These are phyloP conservation scores for Orbilia ellipsospora DNA, from an alignment of 2,329 filamentous ascomycete species.

Conservation along the genomic window DNA sequence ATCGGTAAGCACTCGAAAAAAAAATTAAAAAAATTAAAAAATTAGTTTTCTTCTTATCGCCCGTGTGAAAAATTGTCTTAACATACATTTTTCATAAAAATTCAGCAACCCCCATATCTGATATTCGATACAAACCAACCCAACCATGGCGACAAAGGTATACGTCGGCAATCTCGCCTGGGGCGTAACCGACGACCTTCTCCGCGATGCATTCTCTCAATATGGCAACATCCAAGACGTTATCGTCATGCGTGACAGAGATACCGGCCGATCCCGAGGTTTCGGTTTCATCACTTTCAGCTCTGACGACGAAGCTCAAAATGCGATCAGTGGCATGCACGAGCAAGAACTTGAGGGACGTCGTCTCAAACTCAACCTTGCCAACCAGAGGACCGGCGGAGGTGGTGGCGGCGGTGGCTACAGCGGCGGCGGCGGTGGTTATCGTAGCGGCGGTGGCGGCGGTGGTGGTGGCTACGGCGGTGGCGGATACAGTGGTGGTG, in stretches of 20 bases:
- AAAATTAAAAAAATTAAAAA: too few species aligned
- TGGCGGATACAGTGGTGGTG: not conserved
- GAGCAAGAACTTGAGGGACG: constrained; percentile 67
- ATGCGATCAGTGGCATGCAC: constrained; percentile 96
- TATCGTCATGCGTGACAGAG: constrained; percentile 90
- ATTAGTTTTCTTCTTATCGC: too few species aligned
- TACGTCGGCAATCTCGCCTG: constrained; percentile 10
- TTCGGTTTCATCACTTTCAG: constrained; percentile 96
- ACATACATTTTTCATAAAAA: too few species aligned
- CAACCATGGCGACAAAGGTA: not conserved
- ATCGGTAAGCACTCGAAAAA: too few species aligned
- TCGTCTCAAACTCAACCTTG: not conserved
- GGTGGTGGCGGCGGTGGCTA: not conserved
- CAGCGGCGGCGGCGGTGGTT: not conserved
- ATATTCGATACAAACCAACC: too few species aligned
- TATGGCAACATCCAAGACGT: not conserved
- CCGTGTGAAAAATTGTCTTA: too few species aligned
- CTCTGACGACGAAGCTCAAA: constrained; percentile 78
- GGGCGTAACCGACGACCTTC: not conserved
- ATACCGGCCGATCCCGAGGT: constrained; percentile 94
- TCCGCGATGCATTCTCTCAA: not conserved
- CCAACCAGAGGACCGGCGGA: not conserved
- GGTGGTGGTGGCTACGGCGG: not conserved
- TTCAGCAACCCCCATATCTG: too few species aligned
- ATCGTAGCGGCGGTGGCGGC: not conserved